Evolutionary conservation across 192 early-diverging fungal species (phyloP), one percentile per base, ranked within the genome.

Genomic region (Pilobolus umbonatus): DNA sequence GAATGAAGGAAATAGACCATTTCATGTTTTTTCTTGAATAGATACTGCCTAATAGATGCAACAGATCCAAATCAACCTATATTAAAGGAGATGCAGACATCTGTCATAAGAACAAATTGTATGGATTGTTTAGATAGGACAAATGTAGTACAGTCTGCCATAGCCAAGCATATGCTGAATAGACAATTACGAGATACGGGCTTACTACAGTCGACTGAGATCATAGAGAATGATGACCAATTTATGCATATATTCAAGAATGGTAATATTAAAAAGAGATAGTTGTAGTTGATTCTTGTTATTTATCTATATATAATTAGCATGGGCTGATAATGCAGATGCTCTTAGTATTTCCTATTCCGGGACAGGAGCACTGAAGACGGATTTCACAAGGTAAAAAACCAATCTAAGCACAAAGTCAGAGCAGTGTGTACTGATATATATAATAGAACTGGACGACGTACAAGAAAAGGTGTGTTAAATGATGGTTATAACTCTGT

Each of bases 51-150:
- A 45, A 50, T 58, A 15, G 72, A 83, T 36, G 64, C 66, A 29
- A 55, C 58, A 38, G 52, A 69, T 49, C 50, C 63, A 14, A 58
- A 45, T 6, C 40, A 65, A 24, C 63, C 69, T 43, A 61, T 64
- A 34, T 60, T 82, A 19, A 19, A 35, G 3, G 57, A 66, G 32
- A 70, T 57, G 48, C 94, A 98, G 64, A 75, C 74, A 1, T 92
- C 90, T 6, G 86, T 96, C 30, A 80, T 94, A 29, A 85, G 96
- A 29, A 89, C 93, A 1, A 99, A 99, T 70, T 99, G 96, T 72
- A 96, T 99, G 88, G 96, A 99, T 75, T 99, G 96, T 65, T 73
- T 99, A 35, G 96, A 99, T 69, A 84, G 96, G 57, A 99, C 96
- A 19, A 99, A 99, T 64, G 96, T 99, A n/a, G 93, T 99, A n/a